These are phyloP conservation scores for Hypomontagnella monticulosa DNA, from an alignment of 495 filamentous ascomycete species.

Conservation along the genomic window DNA sequence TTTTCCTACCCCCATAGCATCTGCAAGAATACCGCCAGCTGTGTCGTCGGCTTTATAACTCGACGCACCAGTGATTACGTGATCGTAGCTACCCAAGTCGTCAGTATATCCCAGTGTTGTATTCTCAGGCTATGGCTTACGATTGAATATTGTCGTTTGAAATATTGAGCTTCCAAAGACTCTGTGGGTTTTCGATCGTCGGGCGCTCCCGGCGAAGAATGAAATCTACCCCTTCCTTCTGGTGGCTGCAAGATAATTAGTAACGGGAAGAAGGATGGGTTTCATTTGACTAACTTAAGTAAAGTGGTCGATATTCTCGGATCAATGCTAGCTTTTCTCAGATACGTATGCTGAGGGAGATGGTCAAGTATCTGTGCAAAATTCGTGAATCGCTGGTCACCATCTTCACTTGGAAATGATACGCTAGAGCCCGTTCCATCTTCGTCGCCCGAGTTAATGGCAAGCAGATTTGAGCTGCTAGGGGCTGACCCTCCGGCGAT, in stretches of 20 bases:
- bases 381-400: background rate
- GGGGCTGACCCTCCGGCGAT: background rate
- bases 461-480: slow-evolving; percentile 9
- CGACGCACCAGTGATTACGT: slow-evolving; percentile 13
- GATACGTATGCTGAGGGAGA: slow-evolving; percentile 5
- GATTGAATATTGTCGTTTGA: background rate
- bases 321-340: background rate
- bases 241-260: background rate
- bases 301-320: background rate
- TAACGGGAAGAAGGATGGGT: too few relatives aligned
- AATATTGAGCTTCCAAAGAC: slow-evolving; percentile 4
- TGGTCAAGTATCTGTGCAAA: slow-evolving; percentile 23
- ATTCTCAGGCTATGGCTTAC: too few relatives aligned
- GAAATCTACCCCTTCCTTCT: slow-evolving; percentile 17
- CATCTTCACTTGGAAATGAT: background rate
- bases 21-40: slow-evolving; percentile 47
- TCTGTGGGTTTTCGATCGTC: background rate
- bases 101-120: background rate
- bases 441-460: slow-evolving; percentile 19
- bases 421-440: background rate
- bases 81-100: slow-evolving; percentile 4
- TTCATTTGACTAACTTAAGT: background rate
- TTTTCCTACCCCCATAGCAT: slow-evolving; percentile 56
- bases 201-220: slow-evolving; percentile 9
- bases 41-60: slow-evolving; percentile 1